Base-by-base conservation (phyloP, 2,329 filamentous ascomycete genomes). In the Cadophora malorum region DNA sequence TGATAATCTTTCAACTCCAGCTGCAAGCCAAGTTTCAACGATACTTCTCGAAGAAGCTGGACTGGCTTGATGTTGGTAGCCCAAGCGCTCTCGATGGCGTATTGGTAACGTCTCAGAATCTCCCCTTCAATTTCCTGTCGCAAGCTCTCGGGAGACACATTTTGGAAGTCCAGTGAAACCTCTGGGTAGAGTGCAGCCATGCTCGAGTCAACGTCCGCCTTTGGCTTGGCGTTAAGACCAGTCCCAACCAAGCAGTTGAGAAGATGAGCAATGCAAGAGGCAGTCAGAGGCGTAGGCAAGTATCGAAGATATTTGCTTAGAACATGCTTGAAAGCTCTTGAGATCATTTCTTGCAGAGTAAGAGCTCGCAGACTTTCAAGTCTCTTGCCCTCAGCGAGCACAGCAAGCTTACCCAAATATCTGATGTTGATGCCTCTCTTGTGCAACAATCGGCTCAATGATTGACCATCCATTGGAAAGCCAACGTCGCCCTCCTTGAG, bases 391-490 rank as follows among this genome's bases (percentile, higher is more conserved):
- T 87, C 86, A 74, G 91, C 88, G 63, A 92, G 84, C 67, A 87
- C 83, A 14, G 93, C 91, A 70, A 99, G 81, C 79, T 90, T 91
- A 72, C 96, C 96, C n/a, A 98, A 86, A 79, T 99, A 99, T 76
- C 96, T 89, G 70, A 98, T 87, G 82, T 99, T 99, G 83, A 99
- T 94, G 81, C 96, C 96, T 52, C 95, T 92, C 85, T 97, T 97
- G 84, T 99, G 96, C 77, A 99, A 85, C 63, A 97, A 87, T 72
- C 90, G 89, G 75, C 91, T 93, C 67, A 99, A 84, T 23, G 95
- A 97, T 76, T 92, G 88, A n/a, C 96, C 96, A 75, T 99, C 96
- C 93, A 98, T 97, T 14, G 96, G 96, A 83, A 98, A 98, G 75
- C 95, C 96, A 73, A 97, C 91, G 74, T 99, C 95, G 7, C 93